These are phyloP conservation scores for Colletotrichum lentis DNA, from an alignment of 2,329 filamentous ascomycete genomes.

Conservation along the genomic window DNA sequence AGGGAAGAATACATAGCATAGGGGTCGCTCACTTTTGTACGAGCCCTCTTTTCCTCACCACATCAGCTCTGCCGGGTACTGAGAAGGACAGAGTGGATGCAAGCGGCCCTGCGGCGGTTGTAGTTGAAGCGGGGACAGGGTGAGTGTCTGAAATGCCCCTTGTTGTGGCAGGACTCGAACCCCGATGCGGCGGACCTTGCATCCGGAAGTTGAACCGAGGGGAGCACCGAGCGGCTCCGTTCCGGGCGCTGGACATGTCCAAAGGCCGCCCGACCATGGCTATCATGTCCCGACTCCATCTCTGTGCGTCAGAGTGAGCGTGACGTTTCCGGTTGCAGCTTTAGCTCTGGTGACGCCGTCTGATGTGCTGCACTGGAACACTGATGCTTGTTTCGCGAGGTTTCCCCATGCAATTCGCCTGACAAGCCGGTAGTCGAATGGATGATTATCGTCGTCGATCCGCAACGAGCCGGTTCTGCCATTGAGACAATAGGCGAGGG, in stretches of 20 bases:
- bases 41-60: neutral
- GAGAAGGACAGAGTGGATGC: slow-evolving; percentile 3
- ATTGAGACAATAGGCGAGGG: neutral
- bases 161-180: slow-evolving; percentile 16
- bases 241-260: slow-evolving; percentile 17
- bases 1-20: neutral
- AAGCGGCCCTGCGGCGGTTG: slow-evolving; percentile 14
- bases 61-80: neutral
- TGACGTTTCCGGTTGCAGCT: slow-evolving; percentile 17
- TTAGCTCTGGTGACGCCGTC: neutral
- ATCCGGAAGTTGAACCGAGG: slow-evolving; percentile 34
- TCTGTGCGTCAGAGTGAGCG: neutral
- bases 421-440: neutral
- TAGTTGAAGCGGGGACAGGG: neutral
- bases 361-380: neutral
- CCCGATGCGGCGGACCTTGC: slow-evolving; percentile 22
- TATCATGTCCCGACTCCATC: slow-evolving; percentile 16
- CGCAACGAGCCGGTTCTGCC: neutral
- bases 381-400: neutral
- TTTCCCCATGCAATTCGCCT: neutral
- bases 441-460: slow-evolving; percentile 12
- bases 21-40: neutral
- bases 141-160: neutral
- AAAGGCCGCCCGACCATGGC: slow-evolving; percentile 8
- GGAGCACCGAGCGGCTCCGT: slow-evolving; percentile 30